Conservation (phyloP, 2,329 filamentous ascomycete genomes). For the Epichloe uncinata region DNA sequence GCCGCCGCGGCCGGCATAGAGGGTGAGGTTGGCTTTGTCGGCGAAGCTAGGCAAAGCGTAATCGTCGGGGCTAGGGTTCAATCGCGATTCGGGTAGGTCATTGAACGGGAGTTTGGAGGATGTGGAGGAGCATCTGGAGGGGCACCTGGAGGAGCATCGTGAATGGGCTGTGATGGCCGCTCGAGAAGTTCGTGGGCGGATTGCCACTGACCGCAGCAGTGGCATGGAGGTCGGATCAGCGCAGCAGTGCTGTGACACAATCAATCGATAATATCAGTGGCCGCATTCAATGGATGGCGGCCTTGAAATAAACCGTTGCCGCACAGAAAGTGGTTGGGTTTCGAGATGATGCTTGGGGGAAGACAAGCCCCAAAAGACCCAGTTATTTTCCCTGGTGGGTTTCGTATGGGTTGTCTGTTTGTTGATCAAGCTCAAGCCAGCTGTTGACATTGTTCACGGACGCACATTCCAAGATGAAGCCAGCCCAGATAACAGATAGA, state of each 20-base stretch:
- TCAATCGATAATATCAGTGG: too few relatives aligned
- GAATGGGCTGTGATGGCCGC: neutral
- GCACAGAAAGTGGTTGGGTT: neutral
- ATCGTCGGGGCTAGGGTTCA: constrained; percentile 74
- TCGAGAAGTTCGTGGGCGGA: constrained; percentile 2
- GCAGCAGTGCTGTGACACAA: too few relatives aligned
- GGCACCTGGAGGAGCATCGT: constrained; percentile 1
- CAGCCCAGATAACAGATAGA: too few relatives aligned
- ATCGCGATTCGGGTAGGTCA: constrained; percentile 37
- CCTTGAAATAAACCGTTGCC: too few relatives aligned
- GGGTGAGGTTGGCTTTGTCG: constrained; percentile 66
- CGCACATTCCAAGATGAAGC: too few relatives aligned
- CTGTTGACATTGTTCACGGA: too few relatives aligned
- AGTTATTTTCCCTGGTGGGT: neutral
- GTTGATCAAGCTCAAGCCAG: too few relatives aligned
- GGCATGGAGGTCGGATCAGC: constrained; percentile 3
- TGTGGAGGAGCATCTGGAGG: constrained; percentile 4
- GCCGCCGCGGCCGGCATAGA: constrained; percentile 71
- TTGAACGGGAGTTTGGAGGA: constrained; percentile 19
- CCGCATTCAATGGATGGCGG: too few relatives aligned
- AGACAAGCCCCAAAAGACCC: neutral
- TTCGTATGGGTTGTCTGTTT: too few relatives aligned
- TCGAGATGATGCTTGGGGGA: neutral
- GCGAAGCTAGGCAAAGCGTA: constrained; percentile 74
- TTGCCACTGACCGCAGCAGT: constrained; percentile 2